Percentiles rank a stretch among this genome's conserved stretches.
phyloP scores from a whole-genome alignment of 2,329 filamentous ascomycete species.

The Tolypocladium paradoxum region DNA sequence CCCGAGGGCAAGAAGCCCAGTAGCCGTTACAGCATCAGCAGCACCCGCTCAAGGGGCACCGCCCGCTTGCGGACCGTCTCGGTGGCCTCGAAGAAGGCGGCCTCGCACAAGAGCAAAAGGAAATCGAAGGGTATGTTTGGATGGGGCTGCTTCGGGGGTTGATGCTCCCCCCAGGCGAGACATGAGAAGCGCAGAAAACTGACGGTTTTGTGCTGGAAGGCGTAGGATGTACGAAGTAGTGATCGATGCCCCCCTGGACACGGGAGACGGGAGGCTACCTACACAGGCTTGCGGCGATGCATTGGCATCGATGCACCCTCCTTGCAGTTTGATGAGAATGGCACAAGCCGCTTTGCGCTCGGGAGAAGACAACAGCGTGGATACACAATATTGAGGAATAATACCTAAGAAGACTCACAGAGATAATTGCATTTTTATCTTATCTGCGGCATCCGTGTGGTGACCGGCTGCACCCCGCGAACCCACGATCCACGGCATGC shows the following conservation, averaged over 20 bases:
- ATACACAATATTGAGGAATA: not conserved
- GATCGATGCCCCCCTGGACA: not conserved
- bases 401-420: not conserved
- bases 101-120: not conserved
- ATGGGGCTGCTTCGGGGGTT: not conserved
- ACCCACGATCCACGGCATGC: not conserved
- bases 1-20: not conserved
- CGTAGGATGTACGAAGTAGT: not conserved
- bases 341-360: not conserved
- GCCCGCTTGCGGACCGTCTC: not conserved
- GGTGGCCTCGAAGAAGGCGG: not conserved
- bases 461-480: not conserved
- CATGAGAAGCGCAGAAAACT: not conserved
- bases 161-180: not conserved
- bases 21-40: not conserved
- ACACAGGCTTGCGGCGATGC: not conserved
- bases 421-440: not conserved
- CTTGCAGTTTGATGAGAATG: not conserved
- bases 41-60: not conserved
- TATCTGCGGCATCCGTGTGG: not conserved
- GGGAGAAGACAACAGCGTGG: not conserved
- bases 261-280: not conserved
- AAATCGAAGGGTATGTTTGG: not conserved
- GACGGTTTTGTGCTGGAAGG: not conserved
- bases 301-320: not conserved